A percentile compares a stretch with the other conserved stretches of the same genome.
Evolutionary conservation across 495 filamentous ascomycete species (phyloP).

Genomic region (Aspergillus diversus): DNA sequence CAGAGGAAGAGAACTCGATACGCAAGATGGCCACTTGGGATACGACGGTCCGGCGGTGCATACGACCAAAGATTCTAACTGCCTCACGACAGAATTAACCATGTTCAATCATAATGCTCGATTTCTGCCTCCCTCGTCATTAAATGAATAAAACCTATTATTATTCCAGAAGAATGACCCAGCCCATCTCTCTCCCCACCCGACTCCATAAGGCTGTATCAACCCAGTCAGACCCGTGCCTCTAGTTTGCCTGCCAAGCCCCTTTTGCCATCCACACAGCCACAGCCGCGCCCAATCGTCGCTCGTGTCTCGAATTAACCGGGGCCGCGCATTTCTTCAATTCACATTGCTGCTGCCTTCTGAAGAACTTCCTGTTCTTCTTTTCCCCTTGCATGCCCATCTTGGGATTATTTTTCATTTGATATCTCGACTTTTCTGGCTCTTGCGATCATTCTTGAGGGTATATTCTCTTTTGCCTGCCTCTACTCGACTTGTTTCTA

Average conservation of each 20-base stretch:
- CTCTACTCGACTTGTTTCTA: background rate
- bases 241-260: constrained; percentile 17
- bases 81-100: too few species aligned
- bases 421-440: constrained; percentile 7
- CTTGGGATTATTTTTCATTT: constrained; percentile 6
- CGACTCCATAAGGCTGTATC: constrained; percentile 11
- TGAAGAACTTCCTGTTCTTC: constrained; percentile 17
- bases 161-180: background rate
- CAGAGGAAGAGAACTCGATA: too few species aligned
- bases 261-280: constrained; percentile 22
- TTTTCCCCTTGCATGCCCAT: constrained; percentile 18
- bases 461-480: background rate
- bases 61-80: too few species aligned
- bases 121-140: background rate
- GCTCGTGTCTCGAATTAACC: constrained; percentile 6
- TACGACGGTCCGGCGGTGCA: too few species aligned
- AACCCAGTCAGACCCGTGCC: constrained; percentile 5
- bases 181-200: constrained; percentile 8
- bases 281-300: constrained; percentile 15
- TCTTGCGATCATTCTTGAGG: background rate
- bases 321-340: constrained; percentile 3
- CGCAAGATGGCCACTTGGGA: too few species aligned
- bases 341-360: constrained; percentile 30
- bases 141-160: background rate
- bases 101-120: background rate